phyloP scores from a whole-genome alignment of 306 rosid genomes.

The Cicer chorassanicum region DNA sequence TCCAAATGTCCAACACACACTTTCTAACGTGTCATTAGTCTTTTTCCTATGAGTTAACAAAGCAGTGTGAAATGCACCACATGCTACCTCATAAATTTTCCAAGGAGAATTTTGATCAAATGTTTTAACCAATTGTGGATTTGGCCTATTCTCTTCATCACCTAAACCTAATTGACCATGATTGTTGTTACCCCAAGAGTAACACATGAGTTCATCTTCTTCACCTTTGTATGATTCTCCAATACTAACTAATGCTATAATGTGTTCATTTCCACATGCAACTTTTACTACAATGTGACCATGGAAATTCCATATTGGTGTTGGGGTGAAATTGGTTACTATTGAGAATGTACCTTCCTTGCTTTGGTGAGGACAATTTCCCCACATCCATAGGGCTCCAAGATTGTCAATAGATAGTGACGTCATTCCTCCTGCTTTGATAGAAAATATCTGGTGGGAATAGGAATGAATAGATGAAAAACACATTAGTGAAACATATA shows the following conservation, averaged over 20 bases:
- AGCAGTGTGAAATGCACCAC: constrained; percentile 95
- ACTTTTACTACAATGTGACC: constrained; percentile 80
- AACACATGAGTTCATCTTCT: constrained; percentile 61
- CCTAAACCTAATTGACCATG: constrained; percentile 91
- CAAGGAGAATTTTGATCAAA: constrained; percentile 61
- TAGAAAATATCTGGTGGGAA: constrained; percentile 55
- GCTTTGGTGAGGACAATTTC: constrained; percentile 71
- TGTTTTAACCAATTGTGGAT: constrained; percentile 62
- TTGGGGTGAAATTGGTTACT: constrained; percentile 66
- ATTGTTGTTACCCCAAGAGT: constrained; percentile 85
- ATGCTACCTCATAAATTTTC: constrained; percentile 71
- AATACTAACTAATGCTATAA: constrained; percentile 66
- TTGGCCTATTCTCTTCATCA: constrained; percentile 59
- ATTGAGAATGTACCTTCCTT: constrained; percentile 56
- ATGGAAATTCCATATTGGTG: constrained; percentile 69
- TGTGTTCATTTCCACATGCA: constrained; percentile 92
- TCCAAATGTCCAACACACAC: constrained; percentile 89
- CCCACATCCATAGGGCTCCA: constrained; percentile 91
- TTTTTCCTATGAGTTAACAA: constrained; percentile 68
- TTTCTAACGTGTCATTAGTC: constrained; percentile 55
- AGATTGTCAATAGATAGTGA: constrained; percentile 75
- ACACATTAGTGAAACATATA: constrained; percentile 15
- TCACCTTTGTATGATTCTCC: constrained; percentile 65
- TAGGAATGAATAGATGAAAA: background rate
- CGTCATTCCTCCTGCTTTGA: constrained; percentile 94